Evolutionary conservation across 768 basidiomycete genomes (phyloP), one percentile per base, ranked within the genome.

Genomic region (Rhizopogon vulgaris): DNA sequence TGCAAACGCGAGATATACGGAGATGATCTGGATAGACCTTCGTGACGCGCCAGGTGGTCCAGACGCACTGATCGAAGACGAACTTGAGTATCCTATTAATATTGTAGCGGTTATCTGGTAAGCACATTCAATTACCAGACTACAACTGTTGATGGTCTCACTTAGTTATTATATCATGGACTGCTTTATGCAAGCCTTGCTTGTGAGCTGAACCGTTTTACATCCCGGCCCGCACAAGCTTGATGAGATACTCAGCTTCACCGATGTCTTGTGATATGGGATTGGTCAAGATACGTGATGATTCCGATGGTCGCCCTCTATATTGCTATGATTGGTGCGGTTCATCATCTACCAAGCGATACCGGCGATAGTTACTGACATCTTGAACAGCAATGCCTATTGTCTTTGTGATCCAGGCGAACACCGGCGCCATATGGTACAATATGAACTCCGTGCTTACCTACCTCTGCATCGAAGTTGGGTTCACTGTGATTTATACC

Each of bases 401-500:
- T 7, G 11, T 57, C 6, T 45, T 66, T 41, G 55, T 66, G 7
- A 54, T 48, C 3, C 51, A 56, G 51, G 36, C 59, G 18, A 12
- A 18, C 9, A 60, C 18, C 9, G 62, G 57, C 15, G 37, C 52
- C 10, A 9, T 49, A 34, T 66, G 64, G 52, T 64, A 63, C 45
- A 52, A 66, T 43, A 47, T 67, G 41, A 51, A 56, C 49, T 41
- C 56, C n/a, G 54, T 64, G 42, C 34, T 69, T 11, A 56, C 60
- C 2, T 73, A 71, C 50, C 63, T 65, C 42, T 63, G 52, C 28
- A 53, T 71, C 15, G 58, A 69, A 22, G 49, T 71, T 2, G 61
- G 60, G 14, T 50, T 69, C 24, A 71, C 67, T 38, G 36, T 73
- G 34, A 17, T 68, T 22, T 59, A 67, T 38, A 69, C 72, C 0